These are phyloP conservation scores for Trametes cinnabarina DNA, from an alignment of 768 basidiomycete species.

Conservation along the genomic window DNA sequence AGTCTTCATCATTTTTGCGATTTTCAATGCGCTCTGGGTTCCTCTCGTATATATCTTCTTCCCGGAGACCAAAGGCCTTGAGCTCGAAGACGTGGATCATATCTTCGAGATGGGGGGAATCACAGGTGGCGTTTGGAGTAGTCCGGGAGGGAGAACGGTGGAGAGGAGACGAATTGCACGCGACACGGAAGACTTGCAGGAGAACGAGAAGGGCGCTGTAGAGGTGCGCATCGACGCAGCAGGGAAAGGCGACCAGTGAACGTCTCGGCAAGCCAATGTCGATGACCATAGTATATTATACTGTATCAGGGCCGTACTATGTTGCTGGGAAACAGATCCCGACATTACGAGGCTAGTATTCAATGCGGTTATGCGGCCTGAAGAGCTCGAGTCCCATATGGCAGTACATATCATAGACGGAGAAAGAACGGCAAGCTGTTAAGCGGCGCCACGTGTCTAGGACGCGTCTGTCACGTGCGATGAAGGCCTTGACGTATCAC, in stretches of 20 bases:
- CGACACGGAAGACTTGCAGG: slow-evolving; percentile 15
- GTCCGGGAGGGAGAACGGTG: slow-evolving; percentile 35
- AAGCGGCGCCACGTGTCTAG: slow-evolving; percentile 1
- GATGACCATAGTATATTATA: too few species aligned
- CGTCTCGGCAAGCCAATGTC: too few species aligned
- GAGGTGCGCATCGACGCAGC: not conserved
- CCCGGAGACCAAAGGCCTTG: slow-evolving; percentile 37
- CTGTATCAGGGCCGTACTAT: too few species aligned
- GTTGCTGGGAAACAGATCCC: too few species aligned
- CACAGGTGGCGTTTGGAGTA: slow-evolving; percentile 41
- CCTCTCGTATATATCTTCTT: slow-evolving; percentile 38
- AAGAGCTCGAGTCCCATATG: too few species aligned
- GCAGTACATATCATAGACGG: too few species aligned
- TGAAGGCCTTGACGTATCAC: slow-evolving; percentile 2
- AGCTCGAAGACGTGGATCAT: slow-evolving; percentile 40
- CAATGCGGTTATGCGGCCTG: too few species aligned
- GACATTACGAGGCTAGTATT: too few species aligned
- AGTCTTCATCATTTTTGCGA: slow-evolving; percentile 46
- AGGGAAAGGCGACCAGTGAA: not conserved
- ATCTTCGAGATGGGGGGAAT: slow-evolving; percentile 43
- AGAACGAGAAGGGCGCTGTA: not conserved
- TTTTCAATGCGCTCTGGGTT: slow-evolving; percentile 45
- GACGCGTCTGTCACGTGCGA: slow-evolving; percentile 17
- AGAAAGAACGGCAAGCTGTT: not conserved
- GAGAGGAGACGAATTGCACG: slow-evolving; percentile 18